These are phyloP conservation scores for Annulohypoxylon maeteangense DNA, from an alignment of 495 filamentous ascomycete genomes.

Conservation along the genomic window DNA sequence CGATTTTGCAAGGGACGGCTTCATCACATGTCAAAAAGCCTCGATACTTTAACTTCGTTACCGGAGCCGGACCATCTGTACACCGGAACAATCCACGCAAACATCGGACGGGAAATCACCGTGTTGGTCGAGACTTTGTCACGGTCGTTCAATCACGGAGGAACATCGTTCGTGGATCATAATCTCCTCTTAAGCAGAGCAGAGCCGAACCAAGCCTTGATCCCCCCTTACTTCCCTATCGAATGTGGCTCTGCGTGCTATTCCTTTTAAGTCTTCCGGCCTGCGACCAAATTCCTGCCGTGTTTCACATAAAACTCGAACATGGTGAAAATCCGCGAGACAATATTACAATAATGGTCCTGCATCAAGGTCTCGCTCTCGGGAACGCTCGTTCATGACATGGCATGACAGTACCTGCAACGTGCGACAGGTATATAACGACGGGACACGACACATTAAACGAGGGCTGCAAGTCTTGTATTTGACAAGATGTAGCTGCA, in stretches of 20 bases:
- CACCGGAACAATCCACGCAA: background rate
- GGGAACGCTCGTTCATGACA: conserved; percentile 9
- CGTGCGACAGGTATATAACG: conserved; percentile 12
- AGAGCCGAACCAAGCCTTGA: conserved; percentile 6
- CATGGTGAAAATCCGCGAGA: conserved; percentile 3
- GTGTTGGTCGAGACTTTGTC: conserved; percentile 2
- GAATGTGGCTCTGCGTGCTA: conserved; percentile 7
- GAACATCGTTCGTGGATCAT: conserved; percentile 2
- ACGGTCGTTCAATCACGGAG: background rate
- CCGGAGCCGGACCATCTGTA: background rate
- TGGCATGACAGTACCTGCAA: conserved; percentile 20
- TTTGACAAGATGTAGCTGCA: conserved; percentile 11
- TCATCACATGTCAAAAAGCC: background rate
- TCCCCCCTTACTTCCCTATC: background rate
- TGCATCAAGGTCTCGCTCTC: conserved; percentile 4
- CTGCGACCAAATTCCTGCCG: background rate
- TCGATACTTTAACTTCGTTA: background rate
- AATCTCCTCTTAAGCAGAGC: conserved; percentile 1
- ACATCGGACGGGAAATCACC: background rate
- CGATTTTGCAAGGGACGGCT: background rate
- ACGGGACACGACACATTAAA: conserved; percentile 15
- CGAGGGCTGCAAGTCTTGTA: conserved; percentile 5
- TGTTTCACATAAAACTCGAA: conserved; percentile 19
- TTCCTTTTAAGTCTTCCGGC: background rate
- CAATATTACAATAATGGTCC: conserved; percentile 11